These are phyloP conservation scores for Lepiota subincarnata DNA, from an alignment of 768 basidiomycete species.

Conservation along the genomic window DNA sequence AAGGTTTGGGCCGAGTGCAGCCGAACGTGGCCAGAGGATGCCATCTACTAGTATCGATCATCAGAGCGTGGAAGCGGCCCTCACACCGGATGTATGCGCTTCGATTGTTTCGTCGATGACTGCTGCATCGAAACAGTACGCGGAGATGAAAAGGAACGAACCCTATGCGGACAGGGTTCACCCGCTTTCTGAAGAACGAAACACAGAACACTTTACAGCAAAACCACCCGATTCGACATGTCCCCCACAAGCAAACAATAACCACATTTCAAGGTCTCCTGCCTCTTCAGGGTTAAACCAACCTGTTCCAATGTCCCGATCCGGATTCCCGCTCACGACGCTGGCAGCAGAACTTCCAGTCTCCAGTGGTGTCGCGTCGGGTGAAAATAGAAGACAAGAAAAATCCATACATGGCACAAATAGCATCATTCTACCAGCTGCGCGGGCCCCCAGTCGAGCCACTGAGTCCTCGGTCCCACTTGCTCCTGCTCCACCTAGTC, in stretches of 20 bases:
- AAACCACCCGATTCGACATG: neutral
- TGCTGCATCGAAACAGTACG: neutral
- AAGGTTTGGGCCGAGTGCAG: neutral
- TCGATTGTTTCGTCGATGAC: neutral
- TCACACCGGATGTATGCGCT: constrained; percentile 7
- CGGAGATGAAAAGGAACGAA: neutral
- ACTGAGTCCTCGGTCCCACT: neutral
- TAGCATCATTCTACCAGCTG: too few species aligned
- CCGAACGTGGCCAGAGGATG: neutral
- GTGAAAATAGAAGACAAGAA: too few species aligned
- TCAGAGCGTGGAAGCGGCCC: neutral
- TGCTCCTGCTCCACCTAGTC: neutral
- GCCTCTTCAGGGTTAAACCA: too few species aligned
- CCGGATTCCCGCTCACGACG: too few species aligned
- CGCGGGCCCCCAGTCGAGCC: neutral
- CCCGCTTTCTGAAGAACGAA: neutral
- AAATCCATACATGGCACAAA: too few species aligned
- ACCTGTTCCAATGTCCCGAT: too few species aligned
- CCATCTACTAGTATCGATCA: neutral
- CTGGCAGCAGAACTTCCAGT: too few species aligned
- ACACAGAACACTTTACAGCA: neutral
- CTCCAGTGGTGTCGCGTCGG: too few species aligned
- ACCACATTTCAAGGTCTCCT: neutral
- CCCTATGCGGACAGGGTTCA: neutral
- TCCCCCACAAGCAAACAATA: neutral